Conservation (phyloP, 2,329 filamentous ascomycete species). For the Penicillium aurantiogriseum region DNA sequence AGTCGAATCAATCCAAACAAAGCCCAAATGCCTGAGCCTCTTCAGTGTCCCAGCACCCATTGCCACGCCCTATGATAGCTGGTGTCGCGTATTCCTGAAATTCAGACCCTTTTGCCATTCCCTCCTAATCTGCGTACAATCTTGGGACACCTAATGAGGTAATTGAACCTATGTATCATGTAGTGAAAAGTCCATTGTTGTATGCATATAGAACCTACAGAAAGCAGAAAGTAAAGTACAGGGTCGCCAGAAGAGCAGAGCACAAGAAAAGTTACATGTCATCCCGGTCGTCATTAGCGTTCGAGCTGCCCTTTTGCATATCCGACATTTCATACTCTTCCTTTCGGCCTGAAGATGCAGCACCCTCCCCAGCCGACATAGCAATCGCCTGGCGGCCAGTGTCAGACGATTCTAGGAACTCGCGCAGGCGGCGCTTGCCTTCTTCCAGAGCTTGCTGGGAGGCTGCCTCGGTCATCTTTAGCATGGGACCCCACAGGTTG, state of each 20-base stretch:
- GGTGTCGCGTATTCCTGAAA: too few relatives aligned
- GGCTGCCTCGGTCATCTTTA: slow-evolving; percentile 91
- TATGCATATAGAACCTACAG: slow-evolving; percentile 8
- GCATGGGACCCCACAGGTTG: slow-evolving; percentile 92
- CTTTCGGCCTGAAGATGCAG: slow-evolving; percentile 32
- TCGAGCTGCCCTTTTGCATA: slow-evolving; percentile 29
- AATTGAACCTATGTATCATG: too few relatives aligned
- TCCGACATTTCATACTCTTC: slow-evolving; percentile 61
- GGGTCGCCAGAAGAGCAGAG: slow-evolving; percentile 6
- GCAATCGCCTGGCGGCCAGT: slow-evolving; percentile 78
- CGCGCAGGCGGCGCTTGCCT: slow-evolving; percentile 83
- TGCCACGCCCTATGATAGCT: too few relatives aligned
- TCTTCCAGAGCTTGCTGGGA: slow-evolving; percentile 83
- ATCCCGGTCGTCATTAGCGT: slow-evolving; percentile 33
- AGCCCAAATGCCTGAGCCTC: not conserved
- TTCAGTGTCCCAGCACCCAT: not conserved
- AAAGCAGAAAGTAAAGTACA: slow-evolving; percentile 18
- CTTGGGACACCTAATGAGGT: too few relatives aligned
- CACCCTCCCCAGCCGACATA: slow-evolving; percentile 56
- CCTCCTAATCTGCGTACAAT: too few relatives aligned
- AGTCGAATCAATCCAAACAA: not conserved
- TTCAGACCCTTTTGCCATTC: too few relatives aligned
- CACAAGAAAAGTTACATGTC: slow-evolving; percentile 32
- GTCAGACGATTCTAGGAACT: slow-evolving; percentile 86
- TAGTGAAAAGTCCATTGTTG: not conserved